Evolutionary conservation across 208 protist genomes (phyloP).

Genomic region (Vickermania ingenoplastis): DNA sequence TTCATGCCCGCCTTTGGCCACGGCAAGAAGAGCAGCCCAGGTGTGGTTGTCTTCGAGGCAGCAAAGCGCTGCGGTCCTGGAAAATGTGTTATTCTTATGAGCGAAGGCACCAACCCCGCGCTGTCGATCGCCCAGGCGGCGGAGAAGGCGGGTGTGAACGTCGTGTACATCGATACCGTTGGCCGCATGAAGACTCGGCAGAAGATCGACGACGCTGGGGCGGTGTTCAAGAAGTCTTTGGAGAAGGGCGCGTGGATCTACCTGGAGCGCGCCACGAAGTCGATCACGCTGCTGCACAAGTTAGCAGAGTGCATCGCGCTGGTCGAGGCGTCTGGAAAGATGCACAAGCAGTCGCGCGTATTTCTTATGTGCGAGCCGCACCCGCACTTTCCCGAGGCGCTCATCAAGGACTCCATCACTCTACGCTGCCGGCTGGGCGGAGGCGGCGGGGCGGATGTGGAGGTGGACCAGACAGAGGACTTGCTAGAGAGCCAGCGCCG

Average conservation of each 20-base stretch:
- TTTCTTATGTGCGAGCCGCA: slow-evolving; percentile 88
- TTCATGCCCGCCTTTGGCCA: slow-evolving; percentile 8
- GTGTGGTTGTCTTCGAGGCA: slow-evolving; percentile 40
- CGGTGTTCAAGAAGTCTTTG: slow-evolving; percentile 60
- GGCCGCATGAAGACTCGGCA: slow-evolving; percentile 80
- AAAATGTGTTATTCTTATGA: slow-evolving; percentile 79
- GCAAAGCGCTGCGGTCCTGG: slow-evolving; percentile 29
- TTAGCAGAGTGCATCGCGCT: slow-evolving; percentile 65
- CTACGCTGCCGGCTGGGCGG: slow-evolving; percentile 61
- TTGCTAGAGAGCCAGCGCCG: slow-evolving; percentile 45
- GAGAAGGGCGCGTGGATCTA: slow-evolving; percentile 84
- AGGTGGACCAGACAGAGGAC: slow-evolving; percentile 53
- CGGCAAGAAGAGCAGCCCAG: slow-evolving; percentile 12
- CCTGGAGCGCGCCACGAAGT: slow-evolving; percentile 85
- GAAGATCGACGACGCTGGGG: slow-evolving; percentile 55
- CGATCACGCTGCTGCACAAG: slow-evolving; percentile 73
- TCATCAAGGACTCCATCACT: slow-evolving; percentile 65
- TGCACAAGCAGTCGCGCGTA: slow-evolving; percentile 52
- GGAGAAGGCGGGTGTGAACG: slow-evolving; percentile 36
- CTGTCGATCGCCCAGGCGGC: slow-evolving; percentile 66
- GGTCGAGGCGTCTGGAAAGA: slow-evolving; percentile 24
- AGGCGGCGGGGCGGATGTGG: slow-evolving; percentile 26
- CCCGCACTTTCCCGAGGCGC: slow-evolving; percentile 75
- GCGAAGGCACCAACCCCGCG: slow-evolving; percentile 72
- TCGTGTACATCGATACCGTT: slow-evolving; percentile 87